A percentile compares a stretch with the other conserved stretches of the same genome.
Conservation (phyloP, 768 basidiomycete genomes). For the Trametes elegans region DNA sequence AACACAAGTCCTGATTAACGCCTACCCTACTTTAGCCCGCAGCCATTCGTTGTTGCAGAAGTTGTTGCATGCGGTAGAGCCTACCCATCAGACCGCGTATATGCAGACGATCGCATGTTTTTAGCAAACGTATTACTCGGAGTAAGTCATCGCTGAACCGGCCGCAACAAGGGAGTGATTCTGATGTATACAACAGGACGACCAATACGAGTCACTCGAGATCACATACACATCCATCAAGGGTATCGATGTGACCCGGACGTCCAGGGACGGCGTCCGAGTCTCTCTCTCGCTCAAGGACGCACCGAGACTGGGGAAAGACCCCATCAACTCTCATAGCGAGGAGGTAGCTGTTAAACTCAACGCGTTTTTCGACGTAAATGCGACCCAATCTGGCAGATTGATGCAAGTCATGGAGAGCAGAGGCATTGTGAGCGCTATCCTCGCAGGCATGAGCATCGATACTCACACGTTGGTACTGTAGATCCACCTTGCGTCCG, state of each 20-base stretch:
- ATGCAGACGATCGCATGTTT: slow-evolving; percentile 50
- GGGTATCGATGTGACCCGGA: slow-evolving; percentile 6
- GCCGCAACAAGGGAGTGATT: not conserved
- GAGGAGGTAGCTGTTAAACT: slow-evolving; percentile 14
- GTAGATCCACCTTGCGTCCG: slow-evolving; percentile 5
- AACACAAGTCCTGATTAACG: not conserved
- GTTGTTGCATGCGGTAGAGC: slow-evolving; percentile 39
- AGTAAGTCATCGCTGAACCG: slow-evolving; percentile 10
- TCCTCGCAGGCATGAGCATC: not conserved
- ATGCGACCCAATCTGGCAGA: slow-evolving; percentile 31
- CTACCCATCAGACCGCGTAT: slow-evolving; percentile 44
- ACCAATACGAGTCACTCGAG: slow-evolving; percentile 50
- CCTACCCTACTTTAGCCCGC: slow-evolving; percentile 43
- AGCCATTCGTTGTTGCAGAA: slow-evolving; percentile 49
- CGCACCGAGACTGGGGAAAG: slow-evolving; percentile 17
- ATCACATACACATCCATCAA: slow-evolving; percentile 40
- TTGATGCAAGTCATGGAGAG: slow-evolving; percentile 42
- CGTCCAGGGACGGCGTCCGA: not conserved
- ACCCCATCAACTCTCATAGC: not conserved
- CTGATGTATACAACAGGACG: slow-evolving; percentile 32
- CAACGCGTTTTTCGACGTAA: slow-evolving; percentile 39
- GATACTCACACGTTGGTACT: not conserved
- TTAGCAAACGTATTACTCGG: slow-evolving; percentile 46
- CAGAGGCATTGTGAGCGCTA: slow-evolving; percentile 43
- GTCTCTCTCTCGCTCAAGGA: slow-evolving; percentile 3